Percentiles rank a stretch among this genome's conserved stretches.
Conservation (phyloP, 2,329 filamentous ascomycete species). For the Alternaria incomplexa region DNA sequence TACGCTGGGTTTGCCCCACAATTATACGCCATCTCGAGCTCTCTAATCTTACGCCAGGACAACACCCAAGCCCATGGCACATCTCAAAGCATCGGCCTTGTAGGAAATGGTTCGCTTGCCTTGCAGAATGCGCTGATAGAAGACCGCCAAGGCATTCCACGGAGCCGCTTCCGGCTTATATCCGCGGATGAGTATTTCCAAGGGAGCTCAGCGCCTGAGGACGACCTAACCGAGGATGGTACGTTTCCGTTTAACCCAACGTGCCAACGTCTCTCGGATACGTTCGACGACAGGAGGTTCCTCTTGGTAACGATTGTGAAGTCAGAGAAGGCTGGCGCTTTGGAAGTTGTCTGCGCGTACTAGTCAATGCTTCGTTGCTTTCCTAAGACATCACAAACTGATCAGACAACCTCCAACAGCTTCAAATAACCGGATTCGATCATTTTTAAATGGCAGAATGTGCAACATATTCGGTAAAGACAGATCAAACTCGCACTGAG, state of each 20-base stretch:
- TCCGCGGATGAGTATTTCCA: background rate
- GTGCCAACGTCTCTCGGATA: background rate
- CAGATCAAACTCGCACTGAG: background rate
- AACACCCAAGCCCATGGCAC: background rate
- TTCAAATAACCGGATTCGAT: background rate
- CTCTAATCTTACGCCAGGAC: background rate
- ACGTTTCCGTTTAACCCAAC: background rate
- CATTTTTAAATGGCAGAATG: background rate
- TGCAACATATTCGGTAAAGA: background rate
- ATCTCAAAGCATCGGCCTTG: background rate
- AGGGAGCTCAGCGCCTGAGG: background rate
- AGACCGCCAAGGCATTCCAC: background rate
- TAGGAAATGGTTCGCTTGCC: background rate
- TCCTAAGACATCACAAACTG: background rate
- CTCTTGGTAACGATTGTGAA: background rate
- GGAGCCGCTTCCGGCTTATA: background rate
- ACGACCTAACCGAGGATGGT: background rate
- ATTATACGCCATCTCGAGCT: background rate
- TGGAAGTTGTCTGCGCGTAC: background rate
- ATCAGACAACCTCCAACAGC: background rate
- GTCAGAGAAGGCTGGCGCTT: background rate
- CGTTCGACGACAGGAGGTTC: background rate
- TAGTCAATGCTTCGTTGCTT: background rate
- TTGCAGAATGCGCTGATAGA: background rate
- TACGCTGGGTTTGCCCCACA: background rate